Evolutionary conservation across 495 filamentous ascomycete genomes (phyloP), one percentile per base, ranked within the genome.

Genomic region (Xeromyces bisporus): DNA sequence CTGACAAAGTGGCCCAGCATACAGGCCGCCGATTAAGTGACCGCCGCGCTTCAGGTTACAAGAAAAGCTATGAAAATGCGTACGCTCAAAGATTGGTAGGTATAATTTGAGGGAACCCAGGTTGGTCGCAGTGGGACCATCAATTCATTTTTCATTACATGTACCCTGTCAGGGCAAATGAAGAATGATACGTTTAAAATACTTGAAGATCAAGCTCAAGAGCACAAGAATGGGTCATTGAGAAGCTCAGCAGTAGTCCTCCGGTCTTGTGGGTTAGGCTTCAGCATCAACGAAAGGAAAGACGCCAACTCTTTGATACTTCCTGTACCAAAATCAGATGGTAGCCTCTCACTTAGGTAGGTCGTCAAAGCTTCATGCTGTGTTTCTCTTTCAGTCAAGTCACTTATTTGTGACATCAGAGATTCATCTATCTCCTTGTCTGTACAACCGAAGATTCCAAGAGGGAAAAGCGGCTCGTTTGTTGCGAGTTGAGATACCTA

Each of bases 391-490:
- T 33, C 31, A 24, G 23, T 33, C 14, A 33, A 21, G 12, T 11
- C 8, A 6, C 12, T n/a, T 21, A 21, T 21, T 9, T 21, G 20
- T 21, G 20, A 21, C 9, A 4, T 21, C 18, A 23, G 31, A 11
- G 18, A 11, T n/a, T 12, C 20, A 21, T 9, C 20, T 5, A 21
- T 21, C 20, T 21, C 20, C 20, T 21, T 21, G 20, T 21, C 20
- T 21, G 20, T 21, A 9, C 20, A 21, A 5, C 20, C 20, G 5
- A 9, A 9, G 5, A 21, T 33, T 23, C 5, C 24, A 8, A 33
- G 23, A n/a, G 31, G 31, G 15, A 33, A 33, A 33, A 33, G 31
- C 23, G 31, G 31, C 18, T 33, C 15, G 31, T 21, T 33, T 23
- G 31, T 33, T 11, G 31, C 31, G 13, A 23, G 23, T 23, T 33